phyloP scores from a whole-genome alignment of 257 asterid species.

The Fraxinus cuspidata region DNA sequence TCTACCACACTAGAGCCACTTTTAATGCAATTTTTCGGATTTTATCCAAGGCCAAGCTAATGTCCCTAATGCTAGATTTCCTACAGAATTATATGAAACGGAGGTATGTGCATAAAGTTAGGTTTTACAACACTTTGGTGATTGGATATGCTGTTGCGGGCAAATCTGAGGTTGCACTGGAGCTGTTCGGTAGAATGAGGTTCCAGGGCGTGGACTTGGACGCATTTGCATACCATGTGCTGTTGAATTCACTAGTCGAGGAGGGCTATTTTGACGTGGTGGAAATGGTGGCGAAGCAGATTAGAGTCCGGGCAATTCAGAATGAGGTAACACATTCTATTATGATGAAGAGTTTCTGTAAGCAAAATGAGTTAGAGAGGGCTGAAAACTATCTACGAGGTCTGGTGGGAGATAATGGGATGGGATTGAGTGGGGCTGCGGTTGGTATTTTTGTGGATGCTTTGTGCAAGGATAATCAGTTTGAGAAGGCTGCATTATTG shows the following conservation, averaged over 20 bases:
- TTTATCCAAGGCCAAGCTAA: constrained; percentile 52
- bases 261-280: constrained; percentile 53
- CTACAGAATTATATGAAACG: constrained; percentile 39
- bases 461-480: constrained; percentile 58
- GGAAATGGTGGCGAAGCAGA: constrained; percentile 52
- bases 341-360: constrained; percentile 58
- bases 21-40: constrained; percentile 67
- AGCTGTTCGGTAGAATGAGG: constrained; percentile 77
- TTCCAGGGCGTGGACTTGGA: constrained; percentile 75
- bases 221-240: constrained; percentile 54
- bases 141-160: constrained; percentile 84
- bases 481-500: constrained; percentile 54
- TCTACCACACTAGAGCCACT: constrained; percentile 66
- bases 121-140: constrained; percentile 54
- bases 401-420: constrained; percentile 30
- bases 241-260: constrained; percentile 75
- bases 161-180: constrained; percentile 62
- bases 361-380: constrained; percentile 51
- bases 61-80: constrained; percentile 55
- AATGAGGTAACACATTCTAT: constrained; percentile 57
- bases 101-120: constrained; percentile 31
- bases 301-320: constrained; percentile 50
- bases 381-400: constrained; percentile 61
- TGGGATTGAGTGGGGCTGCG: constrained; percentile 38
- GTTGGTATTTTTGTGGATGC: constrained; percentile 61